Percentiles rank a stretch among this genome's conserved stretches.
These are phyloP conservation scores for Fraxinus quadrangulata DNA, from an alignment of 257 asterid species.

Conservation along the genomic window DNA sequence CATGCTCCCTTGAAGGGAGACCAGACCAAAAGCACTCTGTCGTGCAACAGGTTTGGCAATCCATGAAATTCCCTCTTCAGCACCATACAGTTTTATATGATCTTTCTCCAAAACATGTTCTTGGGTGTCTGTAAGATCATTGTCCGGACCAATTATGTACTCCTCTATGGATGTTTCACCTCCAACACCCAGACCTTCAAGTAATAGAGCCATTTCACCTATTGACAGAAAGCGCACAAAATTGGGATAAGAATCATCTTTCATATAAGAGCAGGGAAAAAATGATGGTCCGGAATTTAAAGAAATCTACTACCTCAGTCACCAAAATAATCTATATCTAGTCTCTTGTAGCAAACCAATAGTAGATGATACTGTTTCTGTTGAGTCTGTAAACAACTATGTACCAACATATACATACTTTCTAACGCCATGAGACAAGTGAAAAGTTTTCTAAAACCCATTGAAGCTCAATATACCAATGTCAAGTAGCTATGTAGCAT, in stretches of 20 bases:
- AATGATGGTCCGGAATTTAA: neutral
- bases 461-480: neutral
- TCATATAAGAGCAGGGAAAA: neutral
- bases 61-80: constrained; percentile 25
- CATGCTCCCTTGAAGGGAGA: constrained; percentile 28
- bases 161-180: constrained; percentile 31
- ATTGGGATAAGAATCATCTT: constrained; percentile 8
- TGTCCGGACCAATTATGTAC: constrained; percentile 31
- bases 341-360: neutral
- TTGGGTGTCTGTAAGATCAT: constrained; percentile 22
- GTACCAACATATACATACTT: neutral
- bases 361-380: neutral
- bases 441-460: neutral
- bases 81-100: constrained; percentile 26
- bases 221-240: constrained; percentile 25
- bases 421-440: neutral
- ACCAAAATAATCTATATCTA: neutral
- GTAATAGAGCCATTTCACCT: constrained; percentile 37
- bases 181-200: constrained; percentile 33
- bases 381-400: neutral
- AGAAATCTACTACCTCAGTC: neutral
- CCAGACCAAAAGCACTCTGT: constrained; percentile 28
- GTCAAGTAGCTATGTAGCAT: too few species aligned
- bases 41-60: constrained; percentile 27
- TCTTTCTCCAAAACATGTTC: constrained; percentile 18